Evolutionary conservation across 192 early-diverging fungal genomes (phyloP).

Genomic region (Cladochytrium replicatum): DNA sequence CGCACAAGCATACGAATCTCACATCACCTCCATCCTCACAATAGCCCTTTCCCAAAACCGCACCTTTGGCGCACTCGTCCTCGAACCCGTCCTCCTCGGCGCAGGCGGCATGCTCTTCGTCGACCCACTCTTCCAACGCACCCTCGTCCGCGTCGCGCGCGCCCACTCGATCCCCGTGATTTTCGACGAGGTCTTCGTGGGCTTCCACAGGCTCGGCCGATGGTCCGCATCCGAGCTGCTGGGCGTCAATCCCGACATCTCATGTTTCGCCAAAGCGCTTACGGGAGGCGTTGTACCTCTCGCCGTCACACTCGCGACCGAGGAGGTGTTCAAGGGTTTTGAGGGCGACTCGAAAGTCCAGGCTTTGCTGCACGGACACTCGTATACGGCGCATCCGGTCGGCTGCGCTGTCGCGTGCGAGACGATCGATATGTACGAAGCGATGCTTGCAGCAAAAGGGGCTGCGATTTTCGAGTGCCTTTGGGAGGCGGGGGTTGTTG

Average conservation of each 20-base stretch:
- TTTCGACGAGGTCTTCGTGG: conserved; percentile 76
- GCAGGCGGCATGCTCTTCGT: conserved; percentile 80
- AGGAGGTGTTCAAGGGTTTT: conserved; percentile 59
- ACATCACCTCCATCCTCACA: conserved; percentile 9
- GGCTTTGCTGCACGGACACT: conserved; percentile 71
- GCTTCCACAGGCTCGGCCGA: conserved; percentile 55
- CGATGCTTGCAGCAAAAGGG: conserved; percentile 4
- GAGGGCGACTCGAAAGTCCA: conserved; percentile 51
- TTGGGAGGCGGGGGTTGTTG: conserved; percentile 40
- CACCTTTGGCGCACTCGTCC: conserved; percentile 41
- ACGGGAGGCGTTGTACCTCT: conserved; percentile 67
- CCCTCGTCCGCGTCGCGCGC: conserved; percentile 45
- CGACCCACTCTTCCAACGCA: conserved; percentile 66
- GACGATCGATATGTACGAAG: conserved; percentile 40
- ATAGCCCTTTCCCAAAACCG: not conserved
- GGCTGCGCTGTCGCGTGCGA: conserved; percentile 61
- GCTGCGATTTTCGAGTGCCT: conserved; percentile 31
- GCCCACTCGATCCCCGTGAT: conserved; percentile 50
- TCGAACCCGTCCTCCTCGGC: conserved; percentile 73
- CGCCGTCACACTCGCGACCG: conserved; percentile 53
- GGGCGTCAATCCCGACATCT: conserved; percentile 61
- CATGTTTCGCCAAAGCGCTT: conserved; percentile 64
- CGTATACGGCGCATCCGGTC: conserved; percentile 74
- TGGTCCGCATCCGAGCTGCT: conserved; percentile 41
- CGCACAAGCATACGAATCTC: not conserved